Evolutionary conservation across 768 basidiomycete species (phyloP).

Genomic region (Lentinula edodes): DNA sequence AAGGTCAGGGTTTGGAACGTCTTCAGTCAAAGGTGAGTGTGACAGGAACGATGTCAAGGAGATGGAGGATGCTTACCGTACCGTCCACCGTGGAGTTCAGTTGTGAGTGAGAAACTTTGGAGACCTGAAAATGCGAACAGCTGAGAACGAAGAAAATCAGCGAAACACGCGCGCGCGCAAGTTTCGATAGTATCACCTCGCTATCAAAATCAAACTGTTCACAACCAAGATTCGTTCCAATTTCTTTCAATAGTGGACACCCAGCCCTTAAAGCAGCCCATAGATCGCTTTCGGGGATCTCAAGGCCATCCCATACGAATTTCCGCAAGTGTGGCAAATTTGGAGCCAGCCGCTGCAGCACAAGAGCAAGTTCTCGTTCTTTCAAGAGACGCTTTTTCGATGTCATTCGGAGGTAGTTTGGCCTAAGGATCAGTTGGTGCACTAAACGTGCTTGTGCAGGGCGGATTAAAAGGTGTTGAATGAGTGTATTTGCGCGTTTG

Average conservation of each 20-base stretch:
- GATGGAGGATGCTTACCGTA: neutral
- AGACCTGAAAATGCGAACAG: conserved; percentile 18
- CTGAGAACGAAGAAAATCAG: conserved; percentile 4
- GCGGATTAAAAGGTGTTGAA: conserved; percentile 1
- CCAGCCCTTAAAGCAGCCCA: conserved; percentile 17
- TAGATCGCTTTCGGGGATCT: conserved; percentile 14
- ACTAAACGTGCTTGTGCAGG: conserved; percentile 13
- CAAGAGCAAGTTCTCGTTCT: conserved; percentile 11
- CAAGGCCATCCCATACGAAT: conserved; percentile 21
- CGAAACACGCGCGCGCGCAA: neutral
- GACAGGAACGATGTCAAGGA: neutral
- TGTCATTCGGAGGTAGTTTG: conserved; percentile 11
- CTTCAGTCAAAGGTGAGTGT: neutral
- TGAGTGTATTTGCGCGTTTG: neutral
- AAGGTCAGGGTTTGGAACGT: neutral
- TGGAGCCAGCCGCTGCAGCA: conserved; percentile 12
- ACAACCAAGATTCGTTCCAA: conserved; percentile 18
- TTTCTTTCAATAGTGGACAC: conserved; percentile 16
- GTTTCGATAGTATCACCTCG: conserved; percentile 10
- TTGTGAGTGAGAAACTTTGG: conserved; percentile 14
- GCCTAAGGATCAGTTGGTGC: conserved; percentile 15
- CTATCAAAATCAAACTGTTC: conserved; percentile 13
- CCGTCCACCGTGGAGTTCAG: conserved; percentile 3
- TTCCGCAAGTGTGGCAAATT: conserved; percentile 12
- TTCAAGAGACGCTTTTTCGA: conserved; percentile 9